Base-by-base conservation (phyloP, 441 rosid species). In the Flueggea neowawraea region DNA sequence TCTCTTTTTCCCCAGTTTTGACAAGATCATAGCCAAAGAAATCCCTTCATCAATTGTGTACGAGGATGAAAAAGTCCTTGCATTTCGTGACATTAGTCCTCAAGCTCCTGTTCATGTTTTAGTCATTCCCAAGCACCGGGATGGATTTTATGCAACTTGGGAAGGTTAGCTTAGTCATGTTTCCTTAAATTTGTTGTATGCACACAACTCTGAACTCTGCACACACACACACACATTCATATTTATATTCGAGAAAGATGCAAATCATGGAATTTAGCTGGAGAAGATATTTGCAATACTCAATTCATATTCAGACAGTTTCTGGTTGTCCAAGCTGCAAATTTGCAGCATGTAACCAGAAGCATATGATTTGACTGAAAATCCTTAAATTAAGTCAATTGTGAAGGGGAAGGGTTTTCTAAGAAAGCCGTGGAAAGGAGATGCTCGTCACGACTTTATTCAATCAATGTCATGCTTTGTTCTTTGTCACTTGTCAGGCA, bases 21-120 rank as follows among this genome's bases (percentile, higher is more conserved):
- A 93, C 80, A 88, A 90, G 87, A 93, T 93, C 67, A 82, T 93
- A 80, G 78, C 89, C 2, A 93, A 88, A 55, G 91, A 85, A 78
- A 90, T 93, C 63, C 89, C 96, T 44, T 85, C 98, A 16, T 77
- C 83, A 57, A 85, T 88, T 63, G 86, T 93, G 11, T 93, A 90
- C 15, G 98, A 93, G 84, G 96, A 93, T 75, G 93, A 93, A 9
- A 79, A 83, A 55, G 97, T 93, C 71, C 79, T 93, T 64, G 97
- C 96, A 55, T 93, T 93, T 66, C 82, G 81, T 31, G 98, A 93
- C 62, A 61, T 86, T 52, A 82, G 62, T 64, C 96, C 93, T 14
- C 84, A 88, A 52, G 97, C 98, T 73, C 97, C 95, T 31, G 93
- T 90, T 79, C 98, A 93, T 75, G 92, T 93, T 81, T 57, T 93